These are phyloP conservation scores for Aegle marmelos DNA, from an alignment of 345 rosid genomes.

Conservation along the genomic window DNA sequence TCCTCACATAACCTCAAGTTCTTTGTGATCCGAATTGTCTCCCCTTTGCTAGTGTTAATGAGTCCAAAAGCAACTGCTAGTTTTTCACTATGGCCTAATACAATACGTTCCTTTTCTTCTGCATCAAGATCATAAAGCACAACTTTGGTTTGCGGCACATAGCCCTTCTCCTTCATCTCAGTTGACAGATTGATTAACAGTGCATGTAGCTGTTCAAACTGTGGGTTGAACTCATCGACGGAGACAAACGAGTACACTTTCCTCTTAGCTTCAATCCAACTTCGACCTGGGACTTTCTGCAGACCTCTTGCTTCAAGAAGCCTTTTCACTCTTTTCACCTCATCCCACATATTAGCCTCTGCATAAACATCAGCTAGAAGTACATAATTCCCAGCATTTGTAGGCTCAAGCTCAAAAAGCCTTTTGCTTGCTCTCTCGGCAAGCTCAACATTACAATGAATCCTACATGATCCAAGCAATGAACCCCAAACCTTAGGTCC, in stretches of 20 bases:
- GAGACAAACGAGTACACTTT: slow-evolving; percentile 66
- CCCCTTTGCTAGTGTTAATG: slow-evolving; percentile 58
- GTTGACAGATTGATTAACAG: slow-evolving; percentile 54
- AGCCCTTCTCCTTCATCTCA: slow-evolving; percentile 87
- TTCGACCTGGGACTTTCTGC: slow-evolving; percentile 73
- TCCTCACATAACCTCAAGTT: slow-evolving; percentile 87
- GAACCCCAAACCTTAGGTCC: slow-evolving; percentile 91
- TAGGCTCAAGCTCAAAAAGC: slow-evolving; percentile 75
- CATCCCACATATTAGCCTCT: slow-evolving; percentile 73
- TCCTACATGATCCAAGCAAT: slow-evolving; percentile 85
- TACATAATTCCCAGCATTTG: slow-evolving; percentile 74
- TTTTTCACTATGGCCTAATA: slow-evolving; percentile 86
- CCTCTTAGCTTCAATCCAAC: slow-evolving; percentile 78
- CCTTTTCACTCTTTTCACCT: slow-evolving; percentile 67
- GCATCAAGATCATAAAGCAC: slow-evolving; percentile 78
- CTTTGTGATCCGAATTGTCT: slow-evolving; percentile 74
- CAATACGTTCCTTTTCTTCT: slow-evolving; percentile 73
- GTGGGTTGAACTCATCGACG: slow-evolving; percentile 71
- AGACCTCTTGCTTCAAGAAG: slow-evolving; percentile 51
- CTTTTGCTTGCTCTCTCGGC: slow-evolving; percentile 75
- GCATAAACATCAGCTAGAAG: slow-evolving; percentile 77
- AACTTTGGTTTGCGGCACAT: slow-evolving; percentile 68
- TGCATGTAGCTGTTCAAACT: slow-evolving; percentile 64
- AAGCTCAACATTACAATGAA: slow-evolving; percentile 74
- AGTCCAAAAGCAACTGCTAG: slow-evolving; percentile 85